These are phyloP conservation scores for Pseudocercospora vitis DNA, from an alignment of 2,329 filamentous ascomycete species.

Conservation along the genomic window DNA sequence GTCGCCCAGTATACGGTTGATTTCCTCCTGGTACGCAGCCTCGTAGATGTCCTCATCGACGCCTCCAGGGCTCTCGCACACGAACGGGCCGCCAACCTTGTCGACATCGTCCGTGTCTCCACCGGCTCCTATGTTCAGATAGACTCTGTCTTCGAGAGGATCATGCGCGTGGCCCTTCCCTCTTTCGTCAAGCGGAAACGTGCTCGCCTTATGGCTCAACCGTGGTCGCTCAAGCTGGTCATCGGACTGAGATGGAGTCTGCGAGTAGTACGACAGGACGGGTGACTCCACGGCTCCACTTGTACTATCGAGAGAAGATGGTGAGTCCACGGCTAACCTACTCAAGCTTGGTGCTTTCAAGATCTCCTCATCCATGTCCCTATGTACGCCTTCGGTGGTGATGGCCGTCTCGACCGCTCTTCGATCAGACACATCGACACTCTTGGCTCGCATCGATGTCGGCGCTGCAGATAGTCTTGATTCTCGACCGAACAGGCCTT, in stretches of 20 bases:
- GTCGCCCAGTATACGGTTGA: conserved; percentile 65
- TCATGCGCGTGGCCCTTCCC: conserved; percentile 65
- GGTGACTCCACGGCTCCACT: conserved; percentile 3
- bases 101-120: conserved; percentile 40
- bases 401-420: conserved; percentile 51
- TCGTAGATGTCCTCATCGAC: conserved; percentile 67
- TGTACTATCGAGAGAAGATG: conserved; percentile 7
- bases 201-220: conserved; percentile 29
- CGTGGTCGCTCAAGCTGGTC: conserved; percentile 14
- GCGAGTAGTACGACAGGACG: conserved; percentile 8
- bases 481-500: conserved; percentile 60
- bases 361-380: conserved; percentile 39
- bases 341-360: conserved; percentile 15
- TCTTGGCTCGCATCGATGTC: conserved; percentile 32
- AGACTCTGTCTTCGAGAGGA: conserved; percentile 63
- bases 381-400: conserved; percentile 56
- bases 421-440: conserved; percentile 54
- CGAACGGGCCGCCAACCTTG: conserved; percentile 33
- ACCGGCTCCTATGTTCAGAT: conserved; percentile 75
- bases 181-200: conserved; percentile 34
- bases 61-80: conserved; percentile 27
- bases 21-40: conserved; percentile 78
- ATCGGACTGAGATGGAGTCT: conserved; percentile 12
- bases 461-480: conserved; percentile 61
- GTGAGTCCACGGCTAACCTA: conserved; percentile 1